Percentiles rank a stretch among this genome's conserved stretches.
phyloP scores from a whole-genome alignment of 108 stramenopile genomes.

The Discostella stelligeroides region DNA sequence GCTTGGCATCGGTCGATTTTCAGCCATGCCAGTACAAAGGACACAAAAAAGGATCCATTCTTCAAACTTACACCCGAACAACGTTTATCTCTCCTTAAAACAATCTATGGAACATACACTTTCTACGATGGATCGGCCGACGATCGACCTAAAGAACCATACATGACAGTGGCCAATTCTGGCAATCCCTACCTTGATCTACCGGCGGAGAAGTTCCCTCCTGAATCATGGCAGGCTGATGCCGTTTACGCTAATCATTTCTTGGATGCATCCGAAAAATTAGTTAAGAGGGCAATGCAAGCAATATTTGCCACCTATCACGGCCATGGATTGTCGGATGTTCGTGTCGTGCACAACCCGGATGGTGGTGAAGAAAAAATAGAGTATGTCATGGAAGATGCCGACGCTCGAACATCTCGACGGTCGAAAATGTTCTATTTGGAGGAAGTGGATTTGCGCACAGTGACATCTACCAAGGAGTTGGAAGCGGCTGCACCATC shows the following conservation, averaged over 20 bases:
- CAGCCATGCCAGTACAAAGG: conserved; percentile 7
- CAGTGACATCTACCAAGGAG: conserved; percentile 12
- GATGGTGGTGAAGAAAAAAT: conserved; percentile 18
- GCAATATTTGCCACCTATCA: conserved; percentile 70
- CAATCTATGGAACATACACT: conserved; percentile 58
- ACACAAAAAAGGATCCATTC: conserved; percentile 12
- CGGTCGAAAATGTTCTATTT: conserved; percentile 67
- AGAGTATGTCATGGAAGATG: conserved; percentile 15
- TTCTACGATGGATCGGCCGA: conserved; percentile 87
- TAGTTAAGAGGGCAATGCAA: conserved; percentile 70
- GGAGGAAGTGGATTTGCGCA: conserved; percentile 57
- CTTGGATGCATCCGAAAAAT: conserved; percentile 69
- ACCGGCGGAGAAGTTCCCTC: conserved; percentile 71
- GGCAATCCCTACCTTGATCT: conserved; percentile 64
- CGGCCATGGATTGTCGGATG: conserved; percentile 63
- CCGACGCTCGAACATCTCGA: conserved; percentile 47
- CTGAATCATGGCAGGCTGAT: conserved; percentile 85
- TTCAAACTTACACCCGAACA: conserved; percentile 30
- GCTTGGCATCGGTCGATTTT: conserved; percentile 17
- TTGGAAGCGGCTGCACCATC: conserved; percentile 29
- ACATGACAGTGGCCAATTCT: conserved; percentile 33
- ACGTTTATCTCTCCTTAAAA: conserved; percentile 19
- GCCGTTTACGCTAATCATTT: conserved; percentile 86
- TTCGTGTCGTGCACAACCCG: conserved; percentile 22
- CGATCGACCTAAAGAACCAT: conserved; percentile 64